Evolutionary conservation across 495 filamentous ascomycete species (phyloP), one percentile per base, ranked within the genome.

Genomic region (Tuber umbilicatum): DNA sequence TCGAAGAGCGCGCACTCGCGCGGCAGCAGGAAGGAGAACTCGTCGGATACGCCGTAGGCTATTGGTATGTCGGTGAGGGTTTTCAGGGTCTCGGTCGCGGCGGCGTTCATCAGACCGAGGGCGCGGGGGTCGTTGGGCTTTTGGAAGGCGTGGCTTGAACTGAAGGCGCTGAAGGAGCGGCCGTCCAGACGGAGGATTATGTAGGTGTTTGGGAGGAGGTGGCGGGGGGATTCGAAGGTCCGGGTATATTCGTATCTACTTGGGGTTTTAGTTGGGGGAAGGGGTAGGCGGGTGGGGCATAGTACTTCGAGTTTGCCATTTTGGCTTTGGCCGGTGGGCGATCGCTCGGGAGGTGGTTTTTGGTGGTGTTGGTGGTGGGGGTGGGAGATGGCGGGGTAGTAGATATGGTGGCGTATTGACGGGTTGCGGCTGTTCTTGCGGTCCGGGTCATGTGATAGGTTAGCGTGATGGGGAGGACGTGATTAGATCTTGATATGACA

Each of bases 91-190:
- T 89, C 91, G 55, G 88, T 86, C 3, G 95, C 95, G 1, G 93
- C 93, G 5, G 90, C 91, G 81, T 98, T 99, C 95, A 97, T 97
- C 78, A 99, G 89, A 84, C 95, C 88, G 4, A 97, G 85, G 40
- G 94, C 95, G 68, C 91, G 88, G 70, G 86, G 87, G 83, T 99
- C 95, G 85, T 97, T 99, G 27, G 95, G 95, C 81, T 97, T 98
- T 75, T 88, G 86, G 80, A 97, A 98, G 7, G 82, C 85, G 84
- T 99, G 94, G 78, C 92, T 94, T 72, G 87, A 85, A 60, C 91
- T 91, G 75, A 97, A 89, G 80, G 91, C 95, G 76, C 39, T 93
- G 81, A 98, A 97, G 41, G 92, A 92, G 74, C 94, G 88, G 6
- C 95, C 95, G 82, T 99, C 95, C 73, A 98, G 90, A 69, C 95